Conservation (phyloP, 768 basidiomycete genomes). For the Psilocybe sp. region DNA sequence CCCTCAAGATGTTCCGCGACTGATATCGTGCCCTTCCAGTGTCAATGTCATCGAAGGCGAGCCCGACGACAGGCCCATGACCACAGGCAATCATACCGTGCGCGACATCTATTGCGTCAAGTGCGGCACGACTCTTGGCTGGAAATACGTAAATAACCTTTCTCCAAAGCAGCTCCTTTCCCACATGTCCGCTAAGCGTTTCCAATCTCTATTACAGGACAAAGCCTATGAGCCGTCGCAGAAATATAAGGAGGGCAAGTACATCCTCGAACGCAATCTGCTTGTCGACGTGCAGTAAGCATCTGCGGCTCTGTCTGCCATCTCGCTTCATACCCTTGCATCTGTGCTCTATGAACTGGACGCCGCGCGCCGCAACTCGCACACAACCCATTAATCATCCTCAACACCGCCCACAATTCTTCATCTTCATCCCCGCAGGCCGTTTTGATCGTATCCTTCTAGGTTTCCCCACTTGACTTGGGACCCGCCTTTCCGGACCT, state of each 20-base stretch:
- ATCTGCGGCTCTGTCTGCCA: conserved; percentile 4
- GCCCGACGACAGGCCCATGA: conserved; percentile 91
- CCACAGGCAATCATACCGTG: conserved; percentile 94
- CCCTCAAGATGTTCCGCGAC: conserved; percentile 7
- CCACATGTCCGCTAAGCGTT: conserved; percentile 8
- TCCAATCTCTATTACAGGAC: conserved; percentile 55
- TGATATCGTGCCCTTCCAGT: conserved; percentile 35
- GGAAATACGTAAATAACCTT: conserved; percentile 87
- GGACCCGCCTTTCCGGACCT: not conserved
- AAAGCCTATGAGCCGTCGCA: conserved; percentile 86
- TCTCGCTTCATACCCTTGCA: not conserved
- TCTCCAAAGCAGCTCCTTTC: not conserved
- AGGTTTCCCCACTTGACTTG: no score
- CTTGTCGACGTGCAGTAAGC: conserved; percentile 79
- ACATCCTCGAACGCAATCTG: conserved; percentile 92
- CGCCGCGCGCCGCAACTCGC: not conserved
- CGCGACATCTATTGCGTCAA: conserved; percentile 94
- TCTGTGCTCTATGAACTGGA: not conserved
- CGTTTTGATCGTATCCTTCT: conserved; percentile 10
- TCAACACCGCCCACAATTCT: not conserved
- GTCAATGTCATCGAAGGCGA: conserved; percentile 92
- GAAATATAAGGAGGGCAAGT: conserved; percentile 99
- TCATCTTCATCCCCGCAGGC: conserved; percentile 11
- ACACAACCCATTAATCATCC: conserved; percentile 14
- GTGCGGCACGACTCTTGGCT: conserved; percentile 83